phyloP scores from a whole-genome alignment of 805 yeast species.

The Wickerhamomyces xylosicus region DNA sequence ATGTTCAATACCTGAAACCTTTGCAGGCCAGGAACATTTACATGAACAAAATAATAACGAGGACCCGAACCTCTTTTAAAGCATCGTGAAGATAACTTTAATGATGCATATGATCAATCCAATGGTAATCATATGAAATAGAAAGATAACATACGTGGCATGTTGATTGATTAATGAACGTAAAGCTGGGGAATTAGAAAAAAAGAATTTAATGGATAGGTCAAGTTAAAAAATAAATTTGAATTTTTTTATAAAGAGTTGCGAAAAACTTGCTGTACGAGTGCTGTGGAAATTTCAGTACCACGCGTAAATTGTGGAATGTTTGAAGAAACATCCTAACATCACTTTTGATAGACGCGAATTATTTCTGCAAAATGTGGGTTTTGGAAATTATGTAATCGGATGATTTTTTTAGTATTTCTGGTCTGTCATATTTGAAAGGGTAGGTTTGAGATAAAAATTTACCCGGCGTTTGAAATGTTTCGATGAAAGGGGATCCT shows the following conservation, averaged over 20 bases:
- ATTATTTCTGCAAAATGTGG: no score
- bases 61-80: slow-evolving; percentile 66
- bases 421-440: no score
- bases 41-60: slow-evolving; percentile 22
- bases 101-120: slow-evolving; percentile 2
- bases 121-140: slow-evolving; percentile 1
- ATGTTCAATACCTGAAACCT: not conserved
- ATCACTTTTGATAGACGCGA: not conserved
- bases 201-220: no score
- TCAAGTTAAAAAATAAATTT: no score
- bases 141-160: slow-evolving; percentile 20
- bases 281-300: not conserved
- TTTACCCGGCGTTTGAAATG: no score
- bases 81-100: not conserved
- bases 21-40: slow-evolving; percentile 1
- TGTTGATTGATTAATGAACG: slow-evolving; percentile 12
- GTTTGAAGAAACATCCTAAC: no score
- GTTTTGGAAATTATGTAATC: no score
- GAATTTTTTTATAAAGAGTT: no score
- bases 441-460: no score
- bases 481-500: no score
- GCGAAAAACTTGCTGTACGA: no score
- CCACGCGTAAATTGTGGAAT: not conserved
- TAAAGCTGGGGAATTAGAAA: slow-evolving; percentile 1
- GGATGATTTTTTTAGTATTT: no score